A percentile compares a stretch with the other conserved stretches of the same genome.
phyloP scores from a whole-genome alignment of 805 yeast species.

The Candida suzukii region DNA sequence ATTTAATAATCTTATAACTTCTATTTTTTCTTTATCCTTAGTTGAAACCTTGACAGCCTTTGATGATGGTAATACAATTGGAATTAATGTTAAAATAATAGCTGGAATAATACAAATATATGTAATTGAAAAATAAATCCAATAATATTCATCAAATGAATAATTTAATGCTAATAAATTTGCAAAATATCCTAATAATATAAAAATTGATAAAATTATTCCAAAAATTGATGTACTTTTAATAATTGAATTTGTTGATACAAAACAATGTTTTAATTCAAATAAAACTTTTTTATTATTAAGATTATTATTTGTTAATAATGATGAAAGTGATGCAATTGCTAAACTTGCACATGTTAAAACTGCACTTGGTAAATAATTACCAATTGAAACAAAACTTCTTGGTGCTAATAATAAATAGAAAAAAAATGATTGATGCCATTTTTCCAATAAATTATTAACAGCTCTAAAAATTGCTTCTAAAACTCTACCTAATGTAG shows the following conservation, averaged over 20 bases:
- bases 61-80: background rate
- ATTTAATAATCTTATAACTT: slow-evolving; percentile 17
- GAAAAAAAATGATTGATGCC: slow-evolving; percentile 95
- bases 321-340: slow-evolving; percentile 54
- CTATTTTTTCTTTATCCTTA: slow-evolving; percentile 7
- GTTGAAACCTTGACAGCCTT: background rate
- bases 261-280: slow-evolving; percentile 4
- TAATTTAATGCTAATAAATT: slow-evolving; percentile 5
- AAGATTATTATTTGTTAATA: slow-evolving; percentile 37
- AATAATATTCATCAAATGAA: slow-evolving; percentile 6
- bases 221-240: slow-evolving; percentile 25
- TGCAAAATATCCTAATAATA: slow-evolving; percentile 20
- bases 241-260: slow-evolving; percentile 20
- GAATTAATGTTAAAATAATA: slow-evolving; percentile 2
- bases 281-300: slow-evolving; percentile 6
- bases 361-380: slow-evolving; percentile 83
- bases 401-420: slow-evolving; percentile 75
- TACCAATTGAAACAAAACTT: slow-evolving; percentile 85
- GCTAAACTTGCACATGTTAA: slow-evolving; percentile 63
- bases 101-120: slow-evolving; percentile 12
- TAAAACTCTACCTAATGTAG: slow-evolving; percentile 84
- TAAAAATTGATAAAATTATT: slow-evolving; percentile 13
- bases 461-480: slow-evolving; percentile 86
- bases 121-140: background rate
- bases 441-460: slow-evolving; percentile 87